phyloP scores from a whole-genome alignment of 2,329 filamentous ascomycete genomes.

The Didymella pomorum region DNA sequence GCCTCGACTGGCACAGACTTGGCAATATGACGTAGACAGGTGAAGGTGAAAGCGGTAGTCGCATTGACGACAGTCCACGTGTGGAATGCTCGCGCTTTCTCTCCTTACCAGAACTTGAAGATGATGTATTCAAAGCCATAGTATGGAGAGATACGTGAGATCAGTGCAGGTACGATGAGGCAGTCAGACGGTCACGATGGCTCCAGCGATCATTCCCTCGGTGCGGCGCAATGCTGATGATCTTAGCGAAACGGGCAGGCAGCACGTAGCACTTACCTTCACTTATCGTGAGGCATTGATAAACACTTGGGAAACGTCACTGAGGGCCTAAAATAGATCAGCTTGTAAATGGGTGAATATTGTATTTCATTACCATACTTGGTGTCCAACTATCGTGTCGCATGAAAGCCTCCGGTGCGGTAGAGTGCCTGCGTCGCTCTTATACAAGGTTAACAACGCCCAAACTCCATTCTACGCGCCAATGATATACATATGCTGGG shows the following conservation, averaged over 20 bases:
- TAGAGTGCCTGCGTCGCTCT: conserved; percentile 14
- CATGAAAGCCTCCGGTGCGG: not conserved
- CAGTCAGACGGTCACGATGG: not conserved
- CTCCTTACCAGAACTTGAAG: not conserved
- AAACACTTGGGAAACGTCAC: conserved; percentile 14
- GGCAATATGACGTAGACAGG: not conserved
- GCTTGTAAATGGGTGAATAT: conserved; percentile 32
- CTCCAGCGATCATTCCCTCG: not conserved
- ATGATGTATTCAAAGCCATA: not conserved
- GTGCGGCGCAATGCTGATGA: not conserved
- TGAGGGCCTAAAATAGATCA: conserved; percentile 30
- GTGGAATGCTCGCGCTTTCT: no score
- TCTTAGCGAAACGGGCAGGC: not conserved
- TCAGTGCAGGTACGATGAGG: not conserved
- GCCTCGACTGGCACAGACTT: not conserved
- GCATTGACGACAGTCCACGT: no score
- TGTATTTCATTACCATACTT: conserved; percentile 36
- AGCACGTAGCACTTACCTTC: not conserved
- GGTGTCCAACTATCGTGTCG: conserved; percentile 5
- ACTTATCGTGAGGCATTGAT: not conserved
- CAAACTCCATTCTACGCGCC: conserved; percentile 16
- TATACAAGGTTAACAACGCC: conserved; percentile 24
- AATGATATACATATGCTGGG: conserved; percentile 5
- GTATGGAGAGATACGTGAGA: not conserved
- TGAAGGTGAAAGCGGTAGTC: not conserved